Percentiles rank a stretch among this genome's conserved stretches.
phyloP scores from a whole-genome alignment of 2,329 filamentous ascomycete genomes.

The Aspergillus bombycis region DNA sequence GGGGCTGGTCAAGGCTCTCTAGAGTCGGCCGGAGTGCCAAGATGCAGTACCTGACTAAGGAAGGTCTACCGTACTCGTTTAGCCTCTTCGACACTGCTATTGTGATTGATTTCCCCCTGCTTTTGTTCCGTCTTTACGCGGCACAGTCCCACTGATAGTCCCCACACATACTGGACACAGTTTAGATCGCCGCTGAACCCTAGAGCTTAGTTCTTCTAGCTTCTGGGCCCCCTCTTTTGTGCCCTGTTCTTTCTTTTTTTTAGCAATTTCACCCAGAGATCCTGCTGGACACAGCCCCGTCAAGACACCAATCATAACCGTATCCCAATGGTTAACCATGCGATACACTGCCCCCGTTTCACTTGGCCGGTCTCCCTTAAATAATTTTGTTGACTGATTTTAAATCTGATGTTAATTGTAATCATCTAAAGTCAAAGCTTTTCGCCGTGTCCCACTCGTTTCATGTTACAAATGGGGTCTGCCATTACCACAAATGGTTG shows the following conservation, averaged over 20 bases:
- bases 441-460: background rate
- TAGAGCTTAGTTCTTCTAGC: slow-evolving; percentile 1
- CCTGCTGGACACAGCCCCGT: background rate
- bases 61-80: background rate
- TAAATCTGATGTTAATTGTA: background rate
- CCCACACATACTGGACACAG: background rate
- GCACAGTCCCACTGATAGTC: background rate
- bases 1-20: background rate
- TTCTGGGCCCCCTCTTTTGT: background rate
- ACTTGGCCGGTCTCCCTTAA: background rate
- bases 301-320: background rate
- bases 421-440: background rate
- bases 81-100: background rate
- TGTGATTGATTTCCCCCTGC: background rate
- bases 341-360: slow-evolving; percentile 1
- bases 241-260: background rate
- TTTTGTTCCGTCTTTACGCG: slow-evolving; percentile 3
- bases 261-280: background rate
- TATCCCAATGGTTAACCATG: background rate
- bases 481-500: background rate
- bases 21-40: background rate
- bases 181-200: slow-evolving; percentile 2
- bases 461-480: background rate
- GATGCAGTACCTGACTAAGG: background rate
- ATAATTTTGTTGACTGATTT: slow-evolving; percentile 1